Base-by-base conservation (phyloP, 768 basidiomycete genomes). In the Pulveroboletus frians region DNA sequence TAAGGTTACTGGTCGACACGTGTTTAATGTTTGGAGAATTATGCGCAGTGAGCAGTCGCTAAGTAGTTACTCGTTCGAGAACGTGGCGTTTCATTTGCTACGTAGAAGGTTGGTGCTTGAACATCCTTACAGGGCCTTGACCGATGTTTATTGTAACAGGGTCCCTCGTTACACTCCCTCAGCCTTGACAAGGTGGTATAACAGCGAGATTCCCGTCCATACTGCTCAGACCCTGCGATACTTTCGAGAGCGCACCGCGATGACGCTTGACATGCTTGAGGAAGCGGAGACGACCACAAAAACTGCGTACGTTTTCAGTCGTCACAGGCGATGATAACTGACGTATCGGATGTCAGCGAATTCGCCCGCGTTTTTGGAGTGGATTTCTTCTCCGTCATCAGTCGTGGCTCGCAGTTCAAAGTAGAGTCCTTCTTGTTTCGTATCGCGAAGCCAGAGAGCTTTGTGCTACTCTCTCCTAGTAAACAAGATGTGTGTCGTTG, bases 391-490 rank as follows among this genome's bases (percentile, higher is more conserved):
- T 96, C 93, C 4, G 94, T 97, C 29, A 80, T 96, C 54, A 92
- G 82, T 52, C 82, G 96, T 29, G 96, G 96, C 0, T 96, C 93
- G 1, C 96, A 99, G 61, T 98, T 92, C 75, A 99, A 98, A 70
- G 96, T 98, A 23, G 96, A 99, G 71, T 93, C 93, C 0, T 95
- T 99, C 71, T 86, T 99, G 86, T 94, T 96, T 66, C 84, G 94
- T 17, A 92, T 98, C 41, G 89, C 90, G 15, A 98, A 98, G 66
- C 93, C 96, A 0, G 96, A 98, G 65, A 88, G 78, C 55, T 93
- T 93, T 56, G 79, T 97, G 18, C 72, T 99, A 5, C 71, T 95
- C 11, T 97, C 95, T 0, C 96, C 96, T 0, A 94, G 85, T 54
- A 87, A 83, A 66, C 73, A 77, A 47, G 88, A 96, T 65, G 94